Evolutionary conservation across 2,329 filamentous ascomycete genomes (phyloP).

Genomic region (Pseudohalonectria lignicola): DNA sequence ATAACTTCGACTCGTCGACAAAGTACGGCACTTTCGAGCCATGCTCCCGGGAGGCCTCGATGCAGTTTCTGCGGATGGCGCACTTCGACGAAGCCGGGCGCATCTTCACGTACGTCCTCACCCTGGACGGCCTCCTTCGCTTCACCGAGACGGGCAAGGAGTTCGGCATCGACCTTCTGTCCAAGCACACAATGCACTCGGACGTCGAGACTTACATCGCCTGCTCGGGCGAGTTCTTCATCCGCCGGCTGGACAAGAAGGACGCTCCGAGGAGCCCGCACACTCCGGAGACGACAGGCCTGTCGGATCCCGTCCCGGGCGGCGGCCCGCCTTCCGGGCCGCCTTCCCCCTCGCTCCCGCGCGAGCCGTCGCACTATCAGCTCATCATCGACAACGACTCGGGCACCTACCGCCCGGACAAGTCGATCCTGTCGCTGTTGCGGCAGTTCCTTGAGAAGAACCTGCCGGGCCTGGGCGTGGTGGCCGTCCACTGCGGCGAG

Average conservation of each 20-base stretch:
- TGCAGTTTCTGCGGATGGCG: conserved; percentile 74
- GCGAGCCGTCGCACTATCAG: conserved; percentile 55
- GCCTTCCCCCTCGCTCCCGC: conserved; percentile 33
- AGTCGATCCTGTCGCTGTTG: conserved; percentile 60
- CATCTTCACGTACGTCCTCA: conserved; percentile 86
- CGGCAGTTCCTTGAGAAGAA: conserved; percentile 60
- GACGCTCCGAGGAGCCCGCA: conserved; percentile 42
- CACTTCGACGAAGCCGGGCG: conserved; percentile 80
- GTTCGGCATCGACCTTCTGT: conserved; percentile 85
- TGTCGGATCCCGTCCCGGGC: conserved; percentile 36
- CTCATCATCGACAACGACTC: conserved; percentile 92
- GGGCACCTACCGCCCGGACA: conserved; percentile 85
- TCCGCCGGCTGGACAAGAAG: too few relatives aligned
- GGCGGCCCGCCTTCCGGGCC: conserved; percentile 34
- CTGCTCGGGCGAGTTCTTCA: conserved; percentile 87
- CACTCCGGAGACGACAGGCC: conserved; percentile 28
- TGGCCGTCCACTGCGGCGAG: conserved; percentile 69
- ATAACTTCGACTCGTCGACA: conserved; percentile 75
- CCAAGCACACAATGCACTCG: conserved; percentile 95
- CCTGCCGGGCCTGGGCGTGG: conserved; percentile 66
- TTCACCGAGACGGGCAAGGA: conserved; percentile 96
- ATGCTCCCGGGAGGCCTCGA: conserved; percentile 58
- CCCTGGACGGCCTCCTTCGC: conserved; percentile 72
- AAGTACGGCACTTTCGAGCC: conserved; percentile 57
- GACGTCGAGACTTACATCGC: conserved; percentile 87